A percentile compares a stretch with the other conserved stretches of the same genome.
Conservation (phyloP, 768 basidiomycete genomes). For the Leccinum ochraceum region DNA sequence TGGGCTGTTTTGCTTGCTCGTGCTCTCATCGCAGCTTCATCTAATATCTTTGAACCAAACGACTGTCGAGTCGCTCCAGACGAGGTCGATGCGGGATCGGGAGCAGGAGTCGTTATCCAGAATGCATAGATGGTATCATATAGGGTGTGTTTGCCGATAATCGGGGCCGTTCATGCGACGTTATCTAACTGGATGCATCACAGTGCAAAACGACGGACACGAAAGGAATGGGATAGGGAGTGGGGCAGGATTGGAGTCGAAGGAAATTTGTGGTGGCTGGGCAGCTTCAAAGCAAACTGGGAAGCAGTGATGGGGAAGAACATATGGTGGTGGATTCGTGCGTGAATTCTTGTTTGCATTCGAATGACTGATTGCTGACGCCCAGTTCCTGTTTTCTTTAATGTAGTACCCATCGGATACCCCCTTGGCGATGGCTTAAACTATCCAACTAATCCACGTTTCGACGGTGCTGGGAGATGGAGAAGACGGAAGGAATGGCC, state of each 20-base stretch:
- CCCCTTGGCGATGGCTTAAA: slow-evolving; percentile 57
- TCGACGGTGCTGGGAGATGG: slow-evolving; percentile 69
- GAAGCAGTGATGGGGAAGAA: slow-evolving; percentile 77
- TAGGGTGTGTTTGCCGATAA: slow-evolving; percentile 44
- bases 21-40: slow-evolving; percentile 59
- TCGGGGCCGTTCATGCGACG: background rate
- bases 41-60: slow-evolving; percentile 66
- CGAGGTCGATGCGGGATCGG: slow-evolving; percentile 60
- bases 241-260: slow-evolving; percentile 79
- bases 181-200: slow-evolving; percentile 2
- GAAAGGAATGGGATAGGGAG: slow-evolving; percentile 66
- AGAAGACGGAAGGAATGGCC: slow-evolving; percentile 72
- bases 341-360: slow-evolving; percentile 35
- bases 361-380: background rate
- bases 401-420: slow-evolving; percentile 52
- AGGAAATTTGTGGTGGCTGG: slow-evolving; percentile 88
- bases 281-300: slow-evolving; percentile 65
- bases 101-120: slow-evolving; percentile 54
- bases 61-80: slow-evolving; percentile 76
- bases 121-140: slow-evolving; percentile 55
- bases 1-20: slow-evolving; percentile 60
- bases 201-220: slow-evolving; percentile 52
- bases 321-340: slow-evolving; percentile 76
- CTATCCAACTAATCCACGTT: slow-evolving; percentile 72
- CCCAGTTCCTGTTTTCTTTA: slow-evolving; percentile 2